Base-by-base conservation (phyloP, 1,284 basidiomycete genomes). In the Phlebopus sp. region DNA sequence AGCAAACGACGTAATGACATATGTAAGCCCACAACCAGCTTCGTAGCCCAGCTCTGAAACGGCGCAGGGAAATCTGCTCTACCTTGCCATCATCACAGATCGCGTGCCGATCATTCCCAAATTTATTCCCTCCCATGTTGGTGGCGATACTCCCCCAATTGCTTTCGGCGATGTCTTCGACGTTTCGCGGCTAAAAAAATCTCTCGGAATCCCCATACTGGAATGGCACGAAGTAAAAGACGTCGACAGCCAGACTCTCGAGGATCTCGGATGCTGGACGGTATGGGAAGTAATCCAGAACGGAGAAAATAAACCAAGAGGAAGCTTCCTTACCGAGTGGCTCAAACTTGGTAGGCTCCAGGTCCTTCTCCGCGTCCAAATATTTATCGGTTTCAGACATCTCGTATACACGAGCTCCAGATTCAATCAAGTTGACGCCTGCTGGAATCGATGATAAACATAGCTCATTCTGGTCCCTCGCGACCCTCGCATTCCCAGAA, bases 1-100 rank as follows among this genome's bases (percentile, higher is more conserved):
- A 85, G 82, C 81, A 3, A 84, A 84, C 70, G 82, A 84, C 67
- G 80, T 86, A 15, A 81, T 85, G 73, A 78, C 81, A 50, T 83
- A 79, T 54, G 78, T 79, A 42, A 54, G 75, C 53, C 15, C 3
- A n/a, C 4, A 9, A 27, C 5, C 8, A 10, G 7, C 29, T 45
- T 31, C 4, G 10, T 32, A 31, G 21, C 45, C 3, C 43, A 49
- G 37, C 18, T 15, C 39, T 21, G 8, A 25, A 42, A 37, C 23
- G 30, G 42, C 21, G 4, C 50, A 85, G 76, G 77, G 77, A 42
- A 86, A 87, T 58, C 69, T 87, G 46, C 72, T 87, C 37, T 86
- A 87, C 59, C 73, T 89, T 19, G 83, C 73, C 18, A 49, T 77
- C 35, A 71, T 87, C 46, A 84, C 84, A 2, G 75, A 79, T 44